Evolutionary conservation across 345 rosid genomes (phyloP).

Genomic region (Hibiscus syriacus): DNA sequence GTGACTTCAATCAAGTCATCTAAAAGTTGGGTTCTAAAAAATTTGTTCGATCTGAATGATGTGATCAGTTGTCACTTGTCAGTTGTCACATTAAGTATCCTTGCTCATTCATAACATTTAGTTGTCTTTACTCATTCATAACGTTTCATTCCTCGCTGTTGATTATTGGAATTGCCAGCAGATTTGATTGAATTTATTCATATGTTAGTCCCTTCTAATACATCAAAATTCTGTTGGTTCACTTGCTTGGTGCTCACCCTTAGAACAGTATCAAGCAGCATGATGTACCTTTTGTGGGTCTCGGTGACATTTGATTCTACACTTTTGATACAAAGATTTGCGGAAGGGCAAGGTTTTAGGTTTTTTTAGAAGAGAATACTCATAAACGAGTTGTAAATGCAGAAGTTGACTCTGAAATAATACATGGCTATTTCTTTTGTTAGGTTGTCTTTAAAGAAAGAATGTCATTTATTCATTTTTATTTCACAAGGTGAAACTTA

Average conservation of each 20-base stretch:
- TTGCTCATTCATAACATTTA: not conserved
- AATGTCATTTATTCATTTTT: not conserved
- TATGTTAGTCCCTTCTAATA: not conserved
- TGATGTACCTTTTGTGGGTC: not conserved
- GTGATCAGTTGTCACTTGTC: not conserved
- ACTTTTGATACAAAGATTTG: not conserved
- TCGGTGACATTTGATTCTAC: not conserved
- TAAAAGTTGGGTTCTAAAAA: not conserved
- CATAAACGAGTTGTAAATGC: not conserved
- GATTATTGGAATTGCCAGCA: not conserved
- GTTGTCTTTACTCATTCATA: not conserved
- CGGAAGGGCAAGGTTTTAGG: not conserved
- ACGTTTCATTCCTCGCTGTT: not conserved
- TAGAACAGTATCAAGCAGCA: not conserved
- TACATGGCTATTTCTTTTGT: not conserved
- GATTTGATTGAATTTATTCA: not conserved
- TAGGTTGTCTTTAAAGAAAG: not conserved
- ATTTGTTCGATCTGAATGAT: not conserved
- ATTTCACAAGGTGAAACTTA: not conserved
- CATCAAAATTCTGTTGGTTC: not conserved
- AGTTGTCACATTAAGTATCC: not conserved
- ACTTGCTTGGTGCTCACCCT: not conserved
- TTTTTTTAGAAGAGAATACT: not conserved
- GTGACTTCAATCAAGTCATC: not conserved
- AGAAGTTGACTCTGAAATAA: not conserved